Evolutionary conservation across 495 filamentous ascomycete genomes (phyloP).

Genomic region (Wilcoxina mikolae): DNA sequence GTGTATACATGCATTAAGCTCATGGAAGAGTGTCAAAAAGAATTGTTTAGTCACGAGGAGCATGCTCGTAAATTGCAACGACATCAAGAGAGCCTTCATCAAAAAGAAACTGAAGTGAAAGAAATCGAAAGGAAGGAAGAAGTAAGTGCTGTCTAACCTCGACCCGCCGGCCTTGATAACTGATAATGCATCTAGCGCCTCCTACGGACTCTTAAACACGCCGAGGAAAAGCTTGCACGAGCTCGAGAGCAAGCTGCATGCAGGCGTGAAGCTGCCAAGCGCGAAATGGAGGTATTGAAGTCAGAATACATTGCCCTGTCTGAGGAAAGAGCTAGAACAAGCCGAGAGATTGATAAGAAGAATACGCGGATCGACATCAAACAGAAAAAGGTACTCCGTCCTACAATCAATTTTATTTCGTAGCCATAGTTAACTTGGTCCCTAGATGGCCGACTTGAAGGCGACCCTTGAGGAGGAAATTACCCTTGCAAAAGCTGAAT

Average conservation of each 20-base stretch:
- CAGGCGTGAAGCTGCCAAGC: conserved; percentile 63
- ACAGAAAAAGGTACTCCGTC: conserved; percentile 73
- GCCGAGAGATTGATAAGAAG: conserved; percentile 76
- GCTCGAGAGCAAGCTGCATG: conserved; percentile 61
- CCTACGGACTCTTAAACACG: conserved; percentile 66
- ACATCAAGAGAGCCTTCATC: conserved; percentile 73
- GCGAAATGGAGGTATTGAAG: conserved; percentile 79
- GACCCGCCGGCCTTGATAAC: background rate
- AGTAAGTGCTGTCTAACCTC: conserved; percentile 27
- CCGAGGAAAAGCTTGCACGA: conserved; percentile 70
- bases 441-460: conserved; percentile 86
- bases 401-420: conserved; percentile 8
- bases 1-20: conserved; percentile 73
- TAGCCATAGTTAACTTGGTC: background rate
- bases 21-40: conserved; percentile 69
- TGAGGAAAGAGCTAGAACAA: conserved; percentile 71
- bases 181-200: conserved; percentile 31
- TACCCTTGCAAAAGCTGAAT: conserved; percentile 73
- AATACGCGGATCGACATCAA: conserved; percentile 66
- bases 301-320: conserved; percentile 63
- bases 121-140: conserved; percentile 82
- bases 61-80: conserved; percentile 60
- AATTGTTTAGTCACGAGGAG: conserved; percentile 80
- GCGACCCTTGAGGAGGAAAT: conserved; percentile 94
- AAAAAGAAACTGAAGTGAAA: conserved; percentile 70